A percentile compares a stretch with the other conserved stretches of the same genome.
Conservation (phyloP, 108 stramenopile genomes). For the Seminavis robusta region DNA sequence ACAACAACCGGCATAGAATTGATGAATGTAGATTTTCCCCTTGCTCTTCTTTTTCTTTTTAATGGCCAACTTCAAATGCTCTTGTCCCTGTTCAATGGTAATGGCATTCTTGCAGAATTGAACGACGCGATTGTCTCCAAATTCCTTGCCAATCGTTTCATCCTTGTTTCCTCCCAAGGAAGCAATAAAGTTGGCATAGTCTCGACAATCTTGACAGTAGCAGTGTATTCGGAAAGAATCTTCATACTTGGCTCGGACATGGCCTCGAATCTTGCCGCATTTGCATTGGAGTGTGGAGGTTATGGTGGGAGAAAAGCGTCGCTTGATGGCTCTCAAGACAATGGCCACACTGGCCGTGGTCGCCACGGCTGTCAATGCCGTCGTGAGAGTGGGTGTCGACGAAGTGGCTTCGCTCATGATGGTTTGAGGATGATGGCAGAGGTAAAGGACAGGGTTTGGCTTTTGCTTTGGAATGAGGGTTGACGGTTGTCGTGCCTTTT, state of each 20-base stretch:
- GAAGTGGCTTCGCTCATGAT: too few species aligned
- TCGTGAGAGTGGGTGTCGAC: too few species aligned
- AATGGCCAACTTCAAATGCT: conserved; percentile 3
- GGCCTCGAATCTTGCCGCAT: conserved; percentile 15
- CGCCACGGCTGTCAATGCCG: too few species aligned
- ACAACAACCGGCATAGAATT: conserved; percentile 19
- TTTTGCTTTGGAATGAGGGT: too few species aligned
- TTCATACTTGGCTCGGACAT: conserved; percentile 7
- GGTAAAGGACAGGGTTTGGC: too few species aligned
- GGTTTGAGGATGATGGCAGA: too few species aligned
- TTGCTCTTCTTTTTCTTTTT: background rate
- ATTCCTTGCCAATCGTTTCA: conserved; percentile 1
- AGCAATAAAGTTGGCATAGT: conserved; percentile 15
- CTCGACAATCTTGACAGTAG: conserved; percentile 19
- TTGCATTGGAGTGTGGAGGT: conserved; percentile 1
- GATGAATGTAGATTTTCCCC: conserved; percentile 9
- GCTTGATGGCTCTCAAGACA: conserved; percentile 4
- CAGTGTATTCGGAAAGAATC: conserved; percentile 14
- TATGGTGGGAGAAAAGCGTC: conserved; percentile 5
- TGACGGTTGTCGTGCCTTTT: too few species aligned
- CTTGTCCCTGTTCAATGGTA: conserved; percentile 5
- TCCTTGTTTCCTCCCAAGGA: background rate
- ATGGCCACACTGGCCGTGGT: too few species aligned
- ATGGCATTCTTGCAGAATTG: conserved; percentile 20
- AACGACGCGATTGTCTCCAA: conserved; percentile 12